phyloP scores from a whole-genome alignment of 2,329 filamentous ascomycete genomes.

The Apiospora marii region DNA sequence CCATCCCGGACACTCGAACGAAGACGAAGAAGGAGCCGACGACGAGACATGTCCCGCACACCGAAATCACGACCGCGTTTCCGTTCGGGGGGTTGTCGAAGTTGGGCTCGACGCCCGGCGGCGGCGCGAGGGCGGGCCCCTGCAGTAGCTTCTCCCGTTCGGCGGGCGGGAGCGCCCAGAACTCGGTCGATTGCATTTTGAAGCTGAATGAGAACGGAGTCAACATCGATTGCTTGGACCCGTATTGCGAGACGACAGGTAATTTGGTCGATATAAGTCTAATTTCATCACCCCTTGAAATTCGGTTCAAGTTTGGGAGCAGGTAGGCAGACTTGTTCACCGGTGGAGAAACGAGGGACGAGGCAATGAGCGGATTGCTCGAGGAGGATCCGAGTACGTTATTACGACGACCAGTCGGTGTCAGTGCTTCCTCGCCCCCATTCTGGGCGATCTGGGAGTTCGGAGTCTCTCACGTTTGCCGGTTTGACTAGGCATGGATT shows the following conservation, averaged over 20 bases:
- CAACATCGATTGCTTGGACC: background rate
- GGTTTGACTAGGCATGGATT: background rate
- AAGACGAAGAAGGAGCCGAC: constrained; percentile 16
- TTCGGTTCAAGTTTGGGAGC: background rate
- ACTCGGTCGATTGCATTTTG: background rate
- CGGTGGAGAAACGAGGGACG: background rate
- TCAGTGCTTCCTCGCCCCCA: background rate
- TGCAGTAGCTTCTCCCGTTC: background rate
- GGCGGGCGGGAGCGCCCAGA: background rate
- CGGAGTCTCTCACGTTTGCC: background rate
- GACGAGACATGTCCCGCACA: background rate
- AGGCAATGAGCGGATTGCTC: background rate
- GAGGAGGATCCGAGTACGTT: background rate
- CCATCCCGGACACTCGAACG: background rate
- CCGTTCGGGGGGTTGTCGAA: constrained; percentile 26
- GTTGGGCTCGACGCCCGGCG: constrained; percentile 22
- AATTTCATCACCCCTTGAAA: background rate
- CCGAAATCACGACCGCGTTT: constrained; percentile 1
- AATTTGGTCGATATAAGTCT: no score
- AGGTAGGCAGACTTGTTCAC: background rate
- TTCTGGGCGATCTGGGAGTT: background rate
- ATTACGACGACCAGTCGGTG: background rate
- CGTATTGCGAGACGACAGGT: no score
- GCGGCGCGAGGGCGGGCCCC: constrained; percentile 22
- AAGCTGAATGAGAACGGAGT: background rate